Evolutionary conservation across 352 stramenopile genomes (phyloP).

Genomic region (Aphanomyces euteiches): DNA sequence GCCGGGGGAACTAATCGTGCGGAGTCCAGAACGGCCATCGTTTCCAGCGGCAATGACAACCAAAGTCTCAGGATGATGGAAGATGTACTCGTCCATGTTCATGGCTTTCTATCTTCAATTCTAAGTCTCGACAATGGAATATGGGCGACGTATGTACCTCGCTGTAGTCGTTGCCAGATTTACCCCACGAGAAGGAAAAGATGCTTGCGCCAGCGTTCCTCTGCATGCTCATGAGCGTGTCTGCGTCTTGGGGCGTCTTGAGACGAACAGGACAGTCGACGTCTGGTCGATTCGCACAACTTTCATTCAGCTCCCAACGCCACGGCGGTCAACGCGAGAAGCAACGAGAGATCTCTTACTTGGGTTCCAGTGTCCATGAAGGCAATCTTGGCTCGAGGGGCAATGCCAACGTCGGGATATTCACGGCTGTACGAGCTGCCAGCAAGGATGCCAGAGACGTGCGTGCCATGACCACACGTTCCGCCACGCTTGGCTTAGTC

Average conservation of each 20-base stretch:
- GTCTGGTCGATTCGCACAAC: conserved; percentile 44
- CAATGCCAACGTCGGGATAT: conserved; percentile 59
- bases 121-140: neutral
- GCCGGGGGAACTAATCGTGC: conserved; percentile 77
- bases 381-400: conserved; percentile 68
- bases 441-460: conserved; percentile 75
- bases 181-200: conserved; percentile 84
- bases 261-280: conserved; percentile 48
- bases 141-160: conserved; percentile 8
- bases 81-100: conserved; percentile 75
- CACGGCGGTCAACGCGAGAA: neutral
- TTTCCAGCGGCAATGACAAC: conserved; percentile 87
- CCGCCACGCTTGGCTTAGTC: conserved; percentile 60
- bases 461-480: conserved; percentile 81
- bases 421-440: conserved; percentile 66
- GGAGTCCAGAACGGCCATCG: conserved; percentile 61
- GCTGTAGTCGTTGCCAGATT: conserved; percentile 67
- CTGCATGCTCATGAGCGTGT: conserved; percentile 57
- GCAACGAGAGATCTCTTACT: neutral
- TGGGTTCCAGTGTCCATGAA: conserved; percentile 89
- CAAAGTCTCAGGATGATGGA: conserved; percentile 77
- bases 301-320: conserved; percentile 20
- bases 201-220: conserved; percentile 66
- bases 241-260: conserved; percentile 55
- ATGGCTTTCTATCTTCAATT: conserved; percentile 46